Conservation (phyloP, 2,329 filamentous ascomycete species). For the Cryphonectria naterciae region DNA sequence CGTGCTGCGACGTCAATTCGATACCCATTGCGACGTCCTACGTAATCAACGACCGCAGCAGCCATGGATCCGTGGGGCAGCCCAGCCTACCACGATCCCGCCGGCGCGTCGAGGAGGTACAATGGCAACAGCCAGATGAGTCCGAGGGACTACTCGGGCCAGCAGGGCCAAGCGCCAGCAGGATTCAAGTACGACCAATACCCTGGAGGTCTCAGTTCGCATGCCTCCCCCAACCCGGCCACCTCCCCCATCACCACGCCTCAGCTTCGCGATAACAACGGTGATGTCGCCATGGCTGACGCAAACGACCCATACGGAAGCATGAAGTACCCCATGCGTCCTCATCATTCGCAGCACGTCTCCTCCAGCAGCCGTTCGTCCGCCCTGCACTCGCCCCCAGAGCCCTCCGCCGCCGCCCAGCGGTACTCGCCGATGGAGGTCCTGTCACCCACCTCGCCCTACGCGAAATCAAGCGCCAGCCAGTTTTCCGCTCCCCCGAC, state of each 20-base stretch:
- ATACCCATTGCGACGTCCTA: conserved; percentile 24
- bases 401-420: conserved; percentile 82
- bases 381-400: conserved; percentile 74
- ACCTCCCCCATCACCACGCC: conserved; percentile 62
- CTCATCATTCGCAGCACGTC: conserved; percentile 75
- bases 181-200: conserved; percentile 72
- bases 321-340: conserved; percentile 83
- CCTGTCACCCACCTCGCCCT: conserved; percentile 79
- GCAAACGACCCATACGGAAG: conserved; percentile 78
- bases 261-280: conserved; percentile 71
- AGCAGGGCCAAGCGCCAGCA: conserved; percentile 49
- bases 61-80: conserved; percentile 62
- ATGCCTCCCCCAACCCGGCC: conserved; percentile 50
- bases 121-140: conserved; percentile 50
- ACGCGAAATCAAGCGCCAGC: conserved; percentile 60
- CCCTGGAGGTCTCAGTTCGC: conserved; percentile 50
- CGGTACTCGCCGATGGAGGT: conserved; percentile 96
- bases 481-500: conserved; percentile 58
- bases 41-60: conserved; percentile 32
- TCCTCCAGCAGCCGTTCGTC: conserved; percentile 50
- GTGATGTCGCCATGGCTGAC: conserved; percentile 87
- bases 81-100: conserved; percentile 68
- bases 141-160: conserved; percentile 32
- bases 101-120: conserved; percentile 67
- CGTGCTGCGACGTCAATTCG: conserved; percentile 24